These are phyloP conservation scores for Polyrhizophydium stewartii DNA, from an alignment of 371 early-diverging fungal species.

Conservation along the genomic window DNA sequence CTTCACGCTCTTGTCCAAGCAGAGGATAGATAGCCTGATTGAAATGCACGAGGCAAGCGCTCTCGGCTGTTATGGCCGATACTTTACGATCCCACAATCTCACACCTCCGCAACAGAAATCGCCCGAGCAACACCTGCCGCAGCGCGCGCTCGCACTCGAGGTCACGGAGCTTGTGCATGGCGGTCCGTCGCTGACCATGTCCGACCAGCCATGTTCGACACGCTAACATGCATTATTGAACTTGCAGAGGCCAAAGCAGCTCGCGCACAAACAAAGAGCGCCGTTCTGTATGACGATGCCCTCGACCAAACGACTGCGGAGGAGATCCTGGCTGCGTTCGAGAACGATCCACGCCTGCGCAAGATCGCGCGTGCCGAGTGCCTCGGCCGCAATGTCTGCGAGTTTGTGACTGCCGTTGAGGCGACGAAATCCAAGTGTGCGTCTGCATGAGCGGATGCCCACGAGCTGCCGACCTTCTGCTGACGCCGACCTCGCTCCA, in stretches of 20 bases:
- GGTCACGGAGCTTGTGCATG: slow-evolving; percentile 87
- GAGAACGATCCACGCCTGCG: slow-evolving; percentile 59
- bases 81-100: neutral
- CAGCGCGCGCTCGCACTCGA: slow-evolving; percentile 77
- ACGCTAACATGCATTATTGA: too few species aligned
- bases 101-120: neutral
- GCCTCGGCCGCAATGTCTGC: slow-evolving; percentile 49
- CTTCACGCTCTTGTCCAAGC: slow-evolving; percentile 72
- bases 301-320: slow-evolving; percentile 32
- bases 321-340: slow-evolving; percentile 70
- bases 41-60: slow-evolving; percentile 51
- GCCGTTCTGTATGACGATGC: slow-evolving; percentile 61
- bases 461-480: too few species aligned
- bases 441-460: neutral
- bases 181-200: slow-evolving; percentile 45
- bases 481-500: neutral
- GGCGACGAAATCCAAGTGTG: slow-evolving; percentile 61
- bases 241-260: slow-evolving; percentile 27
- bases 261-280: slow-evolving; percentile 63
- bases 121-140: slow-evolving; percentile 62
- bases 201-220: neutral
- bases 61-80: neutral
- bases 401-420: slow-evolving; percentile 57
- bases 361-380: slow-evolving; percentile 27
- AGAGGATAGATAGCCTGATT: slow-evolving; percentile 59